A percentile compares a stretch with the other conserved stretches of the same genome.
These are phyloP conservation scores for Scedosporium apiospermum DNA, from an alignment of 2,329 filamentous ascomycete species.

Conservation along the genomic window DNA sequence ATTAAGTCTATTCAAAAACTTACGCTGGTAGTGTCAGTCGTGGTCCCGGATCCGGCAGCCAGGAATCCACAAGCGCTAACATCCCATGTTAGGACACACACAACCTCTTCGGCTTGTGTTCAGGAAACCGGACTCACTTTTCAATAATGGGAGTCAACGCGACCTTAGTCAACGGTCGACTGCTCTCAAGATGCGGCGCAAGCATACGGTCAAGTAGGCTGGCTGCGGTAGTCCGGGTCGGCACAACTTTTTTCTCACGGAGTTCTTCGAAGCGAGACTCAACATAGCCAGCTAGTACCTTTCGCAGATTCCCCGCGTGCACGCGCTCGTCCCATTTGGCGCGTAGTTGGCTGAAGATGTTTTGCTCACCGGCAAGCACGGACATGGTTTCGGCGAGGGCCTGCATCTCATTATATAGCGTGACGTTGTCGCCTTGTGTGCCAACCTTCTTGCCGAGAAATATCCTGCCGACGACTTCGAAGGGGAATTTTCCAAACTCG, in stretches of 20 bases:
- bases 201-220: conserved; percentile 16
- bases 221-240: conserved; percentile 10
- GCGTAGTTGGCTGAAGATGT: not conserved
- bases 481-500: conserved; percentile 16
- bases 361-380: conserved; percentile 4
- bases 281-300: conserved; percentile 5
- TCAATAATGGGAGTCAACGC: not conserved
- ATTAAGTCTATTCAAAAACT: not conserved
- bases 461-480: conserved; percentile 15
- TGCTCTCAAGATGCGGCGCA: conserved; percentile 11
- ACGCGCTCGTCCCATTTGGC: not conserved
- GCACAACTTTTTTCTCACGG: conserved; percentile 10
- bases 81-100: too few relatives aligned
- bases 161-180: not conserved
- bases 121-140: not conserved
- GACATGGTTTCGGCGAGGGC: conserved; percentile 4
- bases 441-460: conserved; percentile 13
- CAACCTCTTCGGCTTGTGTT: too few relatives aligned
- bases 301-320: conserved; percentile 2
- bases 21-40: conserved; percentile 13
- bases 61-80: conserved; percentile 16
- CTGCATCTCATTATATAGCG: conserved; percentile 10
- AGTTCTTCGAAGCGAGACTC: conserved; percentile 8
- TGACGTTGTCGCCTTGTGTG: conserved; percentile 13
- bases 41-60: conserved; percentile 18